Evolutionary conservation across 2,329 filamentous ascomycete genomes (phyloP).

Genomic region (Myriosclerotinia scirpicola): DNA sequence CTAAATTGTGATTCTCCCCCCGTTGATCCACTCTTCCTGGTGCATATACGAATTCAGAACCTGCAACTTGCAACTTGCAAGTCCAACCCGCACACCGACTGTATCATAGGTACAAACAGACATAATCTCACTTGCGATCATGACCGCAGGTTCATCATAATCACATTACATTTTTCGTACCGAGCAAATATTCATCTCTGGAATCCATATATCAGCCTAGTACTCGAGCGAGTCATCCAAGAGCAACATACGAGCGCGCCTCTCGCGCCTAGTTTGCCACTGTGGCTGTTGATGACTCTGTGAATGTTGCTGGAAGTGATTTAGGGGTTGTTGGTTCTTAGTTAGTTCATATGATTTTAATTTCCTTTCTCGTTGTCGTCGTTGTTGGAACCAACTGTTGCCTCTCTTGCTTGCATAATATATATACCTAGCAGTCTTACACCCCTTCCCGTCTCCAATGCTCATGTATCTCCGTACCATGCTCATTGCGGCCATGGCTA

Average conservation of each 20-base stretch:
- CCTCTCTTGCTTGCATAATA: too few species aligned
- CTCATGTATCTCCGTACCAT: too few species aligned
- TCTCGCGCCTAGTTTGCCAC: neutral
- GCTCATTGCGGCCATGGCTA: too few species aligned
- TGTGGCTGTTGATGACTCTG: neutral
- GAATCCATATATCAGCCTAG: neutral
- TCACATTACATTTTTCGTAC: neutral
- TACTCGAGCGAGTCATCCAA: neutral
- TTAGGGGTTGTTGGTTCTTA: neutral
- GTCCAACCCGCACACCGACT: neutral
- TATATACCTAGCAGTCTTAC: too few species aligned
- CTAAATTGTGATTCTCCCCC: too few species aligned
- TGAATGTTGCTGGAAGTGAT: neutral
- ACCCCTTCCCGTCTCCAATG: too few species aligned
- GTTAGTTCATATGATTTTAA: neutral
- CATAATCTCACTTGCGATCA: neutral
- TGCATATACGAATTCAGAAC: too few species aligned
- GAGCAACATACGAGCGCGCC: neutral
- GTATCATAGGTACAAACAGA: neutral
- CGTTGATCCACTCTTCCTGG: too few species aligned
- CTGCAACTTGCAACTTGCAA: too few species aligned
- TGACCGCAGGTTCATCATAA: neutral
- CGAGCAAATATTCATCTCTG: neutral
- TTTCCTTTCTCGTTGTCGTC: neutral
- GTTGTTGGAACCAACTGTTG: constrained; percentile 1